A percentile compares a stretch with the other conserved stretches of the same genome.
phyloP scores from a whole-genome alignment of 2,329 filamentous ascomycete species.

The Fusarium papillatum region DNA sequence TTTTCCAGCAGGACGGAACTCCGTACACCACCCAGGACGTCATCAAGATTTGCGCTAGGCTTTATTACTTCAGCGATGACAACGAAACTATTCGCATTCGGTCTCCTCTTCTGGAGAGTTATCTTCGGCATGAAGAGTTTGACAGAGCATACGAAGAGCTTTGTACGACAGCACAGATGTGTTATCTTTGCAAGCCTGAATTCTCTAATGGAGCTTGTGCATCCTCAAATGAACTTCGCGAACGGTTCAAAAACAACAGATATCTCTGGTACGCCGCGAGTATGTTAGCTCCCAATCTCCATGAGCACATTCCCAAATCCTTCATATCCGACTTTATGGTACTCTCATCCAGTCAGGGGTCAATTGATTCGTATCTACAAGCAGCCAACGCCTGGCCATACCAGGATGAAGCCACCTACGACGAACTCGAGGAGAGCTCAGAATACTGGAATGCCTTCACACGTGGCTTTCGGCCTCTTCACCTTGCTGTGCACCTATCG shows the following conservation, averaged over 20 bases:
- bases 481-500: constrained; percentile 8
- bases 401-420: not conserved
- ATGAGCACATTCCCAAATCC: not conserved
- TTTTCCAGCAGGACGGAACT: not conserved
- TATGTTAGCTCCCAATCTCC: not conserved
- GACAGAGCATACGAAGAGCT: not conserved
- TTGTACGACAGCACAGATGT: not conserved
- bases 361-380: constrained; percentile 9
- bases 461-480: not conserved
- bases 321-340: not conserved
- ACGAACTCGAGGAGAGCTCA: not conserved
- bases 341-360: not conserved
- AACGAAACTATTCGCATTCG: not conserved
- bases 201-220: not conserved
- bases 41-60: not conserved
- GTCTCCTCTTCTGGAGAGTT: not conserved
- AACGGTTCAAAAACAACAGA: not conserved
- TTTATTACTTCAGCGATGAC: not conserved
- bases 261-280: constrained; percentile 12
- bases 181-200: not conserved
- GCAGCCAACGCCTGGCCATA: constrained; percentile 7
- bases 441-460: constrained; percentile 6
- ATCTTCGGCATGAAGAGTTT: not conserved
- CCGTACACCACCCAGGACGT: not conserved
- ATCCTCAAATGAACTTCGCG: not conserved